Percentiles rank a stretch among this genome's conserved stretches.
Evolutionary conservation across 805 yeast species (phyloP).

Genomic region (Maudiozyma pseudohumilis): DNA sequence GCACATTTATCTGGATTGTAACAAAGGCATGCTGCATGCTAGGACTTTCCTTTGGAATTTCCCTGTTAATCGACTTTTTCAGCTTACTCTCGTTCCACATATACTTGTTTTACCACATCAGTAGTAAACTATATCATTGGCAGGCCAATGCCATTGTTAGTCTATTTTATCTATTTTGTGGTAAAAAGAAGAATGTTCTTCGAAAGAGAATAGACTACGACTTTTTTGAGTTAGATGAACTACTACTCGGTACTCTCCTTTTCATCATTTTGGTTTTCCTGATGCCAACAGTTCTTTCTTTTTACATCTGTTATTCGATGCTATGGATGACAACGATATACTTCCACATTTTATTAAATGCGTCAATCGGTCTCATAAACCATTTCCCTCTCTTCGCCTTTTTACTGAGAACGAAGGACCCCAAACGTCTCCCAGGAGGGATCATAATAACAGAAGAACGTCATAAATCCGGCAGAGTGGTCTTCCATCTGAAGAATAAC

Average conservation of each 20-base stretch:
- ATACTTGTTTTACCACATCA: slow-evolving; percentile 64
- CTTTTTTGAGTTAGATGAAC: slow-evolving; percentile 76
- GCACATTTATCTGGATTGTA: slow-evolving; percentile 25
- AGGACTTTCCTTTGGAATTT: slow-evolving; percentile 65
- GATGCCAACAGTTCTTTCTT: slow-evolving; percentile 80
- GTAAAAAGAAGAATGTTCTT: slow-evolving; percentile 76
- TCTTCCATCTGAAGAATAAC: slow-evolving; percentile 31
- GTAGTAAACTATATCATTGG: slow-evolving; percentile 70
- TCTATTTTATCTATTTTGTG: slow-evolving; percentile 75
- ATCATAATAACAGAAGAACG: slow-evolving; percentile 19
- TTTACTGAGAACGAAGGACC: slow-evolving; percentile 68
- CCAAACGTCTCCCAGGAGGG: slow-evolving; percentile 58
- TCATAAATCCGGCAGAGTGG: slow-evolving; percentile 7
- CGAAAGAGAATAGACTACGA: slow-evolving; percentile 80
- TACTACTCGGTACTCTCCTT: slow-evolving; percentile 77
- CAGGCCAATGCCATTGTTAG: slow-evolving; percentile 61
- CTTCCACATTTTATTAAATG: slow-evolving; percentile 44
- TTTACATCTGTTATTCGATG: slow-evolving; percentile 63
- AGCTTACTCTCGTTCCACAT: slow-evolving; percentile 61
- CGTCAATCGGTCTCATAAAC: slow-evolving; percentile 54
- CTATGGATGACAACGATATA: slow-evolving; percentile 44
- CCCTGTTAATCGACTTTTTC: slow-evolving; percentile 54
- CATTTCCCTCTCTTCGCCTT: slow-evolving; percentile 83
- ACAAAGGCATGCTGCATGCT: slow-evolving; percentile 35
- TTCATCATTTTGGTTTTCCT: slow-evolving; percentile 72